Evolutionary conservation across 2,329 filamentous ascomycete species (phyloP).

Genomic region (Arthrocladium fulminans): DNA sequence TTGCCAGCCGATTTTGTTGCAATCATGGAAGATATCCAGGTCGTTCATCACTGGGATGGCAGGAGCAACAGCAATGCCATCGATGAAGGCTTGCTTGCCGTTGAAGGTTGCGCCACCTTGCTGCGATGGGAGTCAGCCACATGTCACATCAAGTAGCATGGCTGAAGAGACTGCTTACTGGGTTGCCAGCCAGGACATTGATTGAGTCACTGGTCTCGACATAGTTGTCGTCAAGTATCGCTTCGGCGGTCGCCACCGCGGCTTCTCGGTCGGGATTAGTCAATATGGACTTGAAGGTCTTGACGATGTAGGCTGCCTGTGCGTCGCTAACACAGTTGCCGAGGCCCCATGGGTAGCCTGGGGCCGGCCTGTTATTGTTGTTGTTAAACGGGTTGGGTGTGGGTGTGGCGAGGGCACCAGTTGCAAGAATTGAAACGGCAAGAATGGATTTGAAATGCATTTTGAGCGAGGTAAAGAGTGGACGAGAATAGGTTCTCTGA

Average conservation of each 20-base stretch:
- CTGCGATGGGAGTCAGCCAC: slow-evolving; percentile 4
- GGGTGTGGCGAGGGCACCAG: neutral
- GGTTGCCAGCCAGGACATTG: slow-evolving; percentile 13
- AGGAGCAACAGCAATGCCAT: slow-evolving; percentile 4
- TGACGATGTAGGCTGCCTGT: slow-evolving; percentile 11
- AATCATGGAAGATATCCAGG: neutral
- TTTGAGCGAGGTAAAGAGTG: slow-evolving; percentile 1
- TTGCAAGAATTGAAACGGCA: neutral
- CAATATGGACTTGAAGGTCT: slow-evolving; percentile 13
- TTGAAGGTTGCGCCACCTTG: slow-evolving; percentile 11
- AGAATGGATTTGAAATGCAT: slow-evolving; percentile 9
- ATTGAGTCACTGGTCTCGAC: slow-evolving; percentile 14
- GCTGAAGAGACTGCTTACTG: slow-evolving; percentile 5
- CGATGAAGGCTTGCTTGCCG: slow-evolving; percentile 11
- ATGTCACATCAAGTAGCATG: neutral
- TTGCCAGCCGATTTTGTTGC: neutral
- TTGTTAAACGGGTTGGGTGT: neutral
- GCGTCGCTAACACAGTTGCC: slow-evolving; percentile 2
- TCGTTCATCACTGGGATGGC: neutral
- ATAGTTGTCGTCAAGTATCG: slow-evolving; percentile 12
- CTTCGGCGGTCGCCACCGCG: slow-evolving; percentile 8
- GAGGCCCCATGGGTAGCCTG: neutral
- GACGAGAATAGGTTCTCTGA: neutral
- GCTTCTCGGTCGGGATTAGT: slow-evolving; percentile 9
- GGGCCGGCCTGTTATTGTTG: no score